Conservation (phyloP, 2,329 filamentous ascomycete genomes). For the Sarocladium strictum region DNA sequence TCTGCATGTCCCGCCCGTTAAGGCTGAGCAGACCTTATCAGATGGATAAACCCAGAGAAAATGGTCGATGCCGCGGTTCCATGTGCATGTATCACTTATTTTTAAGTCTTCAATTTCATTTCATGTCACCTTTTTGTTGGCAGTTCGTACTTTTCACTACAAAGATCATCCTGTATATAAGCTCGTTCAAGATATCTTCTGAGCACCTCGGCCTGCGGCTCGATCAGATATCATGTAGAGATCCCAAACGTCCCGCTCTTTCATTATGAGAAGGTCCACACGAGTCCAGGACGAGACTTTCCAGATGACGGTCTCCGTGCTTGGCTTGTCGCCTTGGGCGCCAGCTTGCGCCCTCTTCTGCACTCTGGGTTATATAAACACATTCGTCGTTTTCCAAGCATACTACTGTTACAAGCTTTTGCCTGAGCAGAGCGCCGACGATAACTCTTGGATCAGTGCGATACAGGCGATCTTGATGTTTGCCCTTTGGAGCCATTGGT, state of each 20-base stretch:
- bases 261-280: neutral
- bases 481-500: constrained; percentile 24
- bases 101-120: too few species aligned
- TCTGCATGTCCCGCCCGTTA: too few species aligned
- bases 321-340: constrained; percentile 34
- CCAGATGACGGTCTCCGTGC: constrained; percentile 30
- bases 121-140: too few species aligned
- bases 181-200: too few species aligned
- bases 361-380: constrained; percentile 35
- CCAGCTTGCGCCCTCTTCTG: constrained; percentile 30
- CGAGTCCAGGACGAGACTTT: constrained; percentile 34
- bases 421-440: constrained; percentile 20
- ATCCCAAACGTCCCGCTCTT: neutral
- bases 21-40: too few species aligned
- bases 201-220: too few species aligned
- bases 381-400: constrained; percentile 39
- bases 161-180: too few species aligned
- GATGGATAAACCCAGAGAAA: too few species aligned
- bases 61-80: too few species aligned
- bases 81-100: too few species aligned
- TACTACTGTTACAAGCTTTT: constrained; percentile 35
- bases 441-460: constrained; percentile 38
- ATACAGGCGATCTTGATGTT: constrained; percentile 30
- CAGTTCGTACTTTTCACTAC: too few species aligned
- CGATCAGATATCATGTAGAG: neutral